phyloP scores from a whole-genome alignment of 192 early-diverging fungal genomes.

The Coemansia sp. region DNA sequence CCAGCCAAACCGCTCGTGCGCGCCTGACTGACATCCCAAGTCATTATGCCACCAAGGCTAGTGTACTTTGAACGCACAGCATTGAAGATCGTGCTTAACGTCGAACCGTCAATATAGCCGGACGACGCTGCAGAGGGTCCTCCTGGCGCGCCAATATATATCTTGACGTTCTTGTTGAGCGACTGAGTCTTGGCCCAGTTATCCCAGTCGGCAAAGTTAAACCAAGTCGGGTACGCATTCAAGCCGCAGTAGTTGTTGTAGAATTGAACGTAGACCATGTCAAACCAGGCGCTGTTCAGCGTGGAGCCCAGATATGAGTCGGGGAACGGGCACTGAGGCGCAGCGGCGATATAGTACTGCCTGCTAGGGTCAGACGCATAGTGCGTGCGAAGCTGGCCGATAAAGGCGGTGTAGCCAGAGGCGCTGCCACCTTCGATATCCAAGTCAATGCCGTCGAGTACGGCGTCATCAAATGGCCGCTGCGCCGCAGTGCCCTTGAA shows the following conservation, averaged over 20 bases:
- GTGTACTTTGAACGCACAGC: slow-evolving; percentile 50
- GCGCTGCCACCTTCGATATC: slow-evolving; percentile 59
- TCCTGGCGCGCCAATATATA: slow-evolving; percentile 62
- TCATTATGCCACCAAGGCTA: slow-evolving; percentile 71
- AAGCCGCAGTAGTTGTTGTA: slow-evolving; percentile 73
- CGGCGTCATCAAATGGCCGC: slow-evolving; percentile 62
- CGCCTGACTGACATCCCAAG: slow-evolving; percentile 59
- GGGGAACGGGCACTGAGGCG: slow-evolving; percentile 67
- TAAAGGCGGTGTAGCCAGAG: slow-evolving; percentile 55
- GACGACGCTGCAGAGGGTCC: slow-evolving; percentile 55
- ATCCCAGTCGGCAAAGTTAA: slow-evolving; percentile 67
- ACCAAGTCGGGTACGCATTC: slow-evolving; percentile 49
- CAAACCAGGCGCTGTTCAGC: slow-evolving; percentile 62
- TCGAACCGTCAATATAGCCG: slow-evolving; percentile 53
- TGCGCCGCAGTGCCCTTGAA: slow-evolving; percentile 59
- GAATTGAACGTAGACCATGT: slow-evolving; percentile 70
- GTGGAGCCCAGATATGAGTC: slow-evolving; percentile 59
- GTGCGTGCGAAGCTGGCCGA: slow-evolving; percentile 51
- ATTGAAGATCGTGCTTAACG: slow-evolving; percentile 43
- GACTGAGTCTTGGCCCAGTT: slow-evolving; percentile 62
- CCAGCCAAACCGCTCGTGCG: slow-evolving; percentile 43
- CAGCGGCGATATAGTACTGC: slow-evolving; percentile 61
- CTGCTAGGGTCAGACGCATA: slow-evolving; percentile 51
- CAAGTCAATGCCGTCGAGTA: slow-evolving; percentile 67
- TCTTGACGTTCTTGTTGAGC: slow-evolving; percentile 60